Conservation (phyloP, 2,329 filamentous ascomycete species). For the Neofusicoccum umdonicola region DNA sequence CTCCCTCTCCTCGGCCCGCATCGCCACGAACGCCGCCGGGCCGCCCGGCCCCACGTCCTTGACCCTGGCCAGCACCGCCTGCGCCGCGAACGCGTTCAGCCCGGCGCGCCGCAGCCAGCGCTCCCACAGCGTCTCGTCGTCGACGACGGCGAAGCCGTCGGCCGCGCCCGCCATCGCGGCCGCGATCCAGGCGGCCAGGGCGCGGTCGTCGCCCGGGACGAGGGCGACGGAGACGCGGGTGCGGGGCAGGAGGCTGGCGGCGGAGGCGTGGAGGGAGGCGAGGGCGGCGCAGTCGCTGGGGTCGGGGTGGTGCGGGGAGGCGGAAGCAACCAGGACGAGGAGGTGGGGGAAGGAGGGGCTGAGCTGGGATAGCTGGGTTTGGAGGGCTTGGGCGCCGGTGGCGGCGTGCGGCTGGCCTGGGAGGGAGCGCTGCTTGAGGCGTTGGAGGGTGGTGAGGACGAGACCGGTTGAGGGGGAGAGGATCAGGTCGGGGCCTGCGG, state of each 20-base stretch:
- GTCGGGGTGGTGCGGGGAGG: conserved; percentile 23
- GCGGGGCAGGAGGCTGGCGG: conserved; percentile 23
- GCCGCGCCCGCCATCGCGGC: conserved; percentile 35
- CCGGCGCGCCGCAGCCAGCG: conserved; percentile 63
- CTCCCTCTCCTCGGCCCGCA: conserved; percentile 52
- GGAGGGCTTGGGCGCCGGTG: conserved; percentile 18
- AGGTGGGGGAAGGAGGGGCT: conserved; percentile 66
- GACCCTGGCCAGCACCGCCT: conserved; percentile 56
- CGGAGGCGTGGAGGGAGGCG: conserved; percentile 25
- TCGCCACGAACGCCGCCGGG: conserved; percentile 56
- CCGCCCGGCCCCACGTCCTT: conserved; percentile 30
- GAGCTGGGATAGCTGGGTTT: conserved; percentile 44
- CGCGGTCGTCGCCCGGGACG: conserved; percentile 42
- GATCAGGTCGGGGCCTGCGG: conserved; percentile 68
- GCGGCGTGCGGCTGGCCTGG: conserved; percentile 53
- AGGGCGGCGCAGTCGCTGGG: conserved; percentile 32
- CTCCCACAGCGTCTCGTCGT: conserved; percentile 66
- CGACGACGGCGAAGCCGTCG: background rate
- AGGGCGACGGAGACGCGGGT: conserved; percentile 29
- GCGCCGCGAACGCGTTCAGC: conserved; percentile 70
- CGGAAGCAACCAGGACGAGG: conserved; percentile 57
- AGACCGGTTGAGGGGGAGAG: conserved; percentile 68
- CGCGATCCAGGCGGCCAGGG: conserved; percentile 35
- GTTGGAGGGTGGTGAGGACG: conserved; percentile 68
- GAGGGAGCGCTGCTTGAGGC: conserved; percentile 68